Evolutionary conservation across 116 monocot genomes (phyloP).

Genomic region (Thalassia testudinum): DNA sequence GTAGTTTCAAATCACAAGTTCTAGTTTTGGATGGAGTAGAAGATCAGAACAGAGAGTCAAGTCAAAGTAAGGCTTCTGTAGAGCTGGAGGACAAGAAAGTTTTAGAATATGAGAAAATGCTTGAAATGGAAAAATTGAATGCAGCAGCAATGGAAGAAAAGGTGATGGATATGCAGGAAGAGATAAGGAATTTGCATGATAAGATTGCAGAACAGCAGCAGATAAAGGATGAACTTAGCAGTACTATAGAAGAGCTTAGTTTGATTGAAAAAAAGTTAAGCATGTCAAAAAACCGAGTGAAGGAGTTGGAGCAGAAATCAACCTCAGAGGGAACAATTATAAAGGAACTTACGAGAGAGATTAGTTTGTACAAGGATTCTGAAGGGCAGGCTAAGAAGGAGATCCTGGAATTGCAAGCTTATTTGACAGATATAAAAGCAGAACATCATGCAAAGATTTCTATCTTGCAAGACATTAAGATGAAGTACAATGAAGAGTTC

Average conservation of each 20-base stretch:
- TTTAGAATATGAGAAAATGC: constrained; percentile 45
- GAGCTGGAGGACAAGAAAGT: constrained; percentile 37
- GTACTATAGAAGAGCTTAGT: constrained; percentile 14
- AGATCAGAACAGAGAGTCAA: neutral
- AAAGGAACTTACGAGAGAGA: constrained; percentile 39
- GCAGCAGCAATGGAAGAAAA: constrained; percentile 43
- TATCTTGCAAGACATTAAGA: constrained; percentile 32
- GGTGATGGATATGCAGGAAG: constrained; percentile 32
- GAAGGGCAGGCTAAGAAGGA: constrained; percentile 52
- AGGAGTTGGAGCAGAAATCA: constrained; percentile 42
- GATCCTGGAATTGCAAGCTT: constrained; percentile 27
- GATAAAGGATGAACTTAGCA: constrained; percentile 44
- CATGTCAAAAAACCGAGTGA: constrained; percentile 36
- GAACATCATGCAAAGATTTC: constrained; percentile 36
- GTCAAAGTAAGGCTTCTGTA: constrained; percentile 6
- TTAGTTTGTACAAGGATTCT: constrained; percentile 29
- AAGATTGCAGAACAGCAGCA: constrained; percentile 24
- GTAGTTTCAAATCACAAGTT: constrained; percentile 16
- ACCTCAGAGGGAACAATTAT: constrained; percentile 27
- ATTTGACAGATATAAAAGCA: constrained; percentile 33
- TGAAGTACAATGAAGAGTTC: constrained; percentile 37
- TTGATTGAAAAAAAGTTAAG: neutral
- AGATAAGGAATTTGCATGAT: constrained; percentile 27
- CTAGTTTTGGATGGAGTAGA: neutral
- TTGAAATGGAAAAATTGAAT: constrained; percentile 30